A percentile compares a stretch with the other conserved stretches of the same genome.
These are phyloP conservation scores for Podospora sp. DNA, from an alignment of 495 filamentous ascomycete species.

Conservation along the genomic window DNA sequence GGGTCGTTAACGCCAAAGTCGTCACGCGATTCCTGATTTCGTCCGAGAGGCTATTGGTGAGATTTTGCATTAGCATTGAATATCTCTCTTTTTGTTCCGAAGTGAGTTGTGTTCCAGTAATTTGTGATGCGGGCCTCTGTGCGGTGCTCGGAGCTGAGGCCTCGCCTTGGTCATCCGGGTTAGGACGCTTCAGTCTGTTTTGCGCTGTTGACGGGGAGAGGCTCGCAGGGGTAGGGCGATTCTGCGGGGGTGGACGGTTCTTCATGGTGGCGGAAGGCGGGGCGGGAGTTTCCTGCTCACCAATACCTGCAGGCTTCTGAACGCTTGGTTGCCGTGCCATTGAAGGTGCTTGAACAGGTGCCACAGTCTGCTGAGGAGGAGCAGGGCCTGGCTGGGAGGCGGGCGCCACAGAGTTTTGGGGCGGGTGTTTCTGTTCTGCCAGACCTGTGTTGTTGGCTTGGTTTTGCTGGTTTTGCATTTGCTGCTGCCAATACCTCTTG, in stretches of 20 bases:
- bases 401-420: neutral
- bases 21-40: neutral
- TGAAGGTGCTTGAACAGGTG: neutral
- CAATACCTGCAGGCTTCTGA: neutral
- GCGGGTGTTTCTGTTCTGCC: slow-evolving; percentile 6
- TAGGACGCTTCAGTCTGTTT: slow-evolving; percentile 58
- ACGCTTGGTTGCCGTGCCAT: neutral
- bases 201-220: slow-evolving; percentile 28
- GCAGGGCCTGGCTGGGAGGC: neutral
- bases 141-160: neutral
- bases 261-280: slow-evolving; percentile 15
- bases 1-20: neutral
- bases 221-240: slow-evolving; percentile 19
- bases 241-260: slow-evolving; percentile 16
- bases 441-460: slow-evolving; percentile 8
- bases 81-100: slow-evolving; percentile 17
- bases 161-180: slow-evolving; percentile 56
- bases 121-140: slow-evolving; percentile 37
- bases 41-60: neutral
- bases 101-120: slow-evolving; percentile 47
- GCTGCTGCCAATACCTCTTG: slow-evolving; percentile 11
- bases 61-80: neutral
- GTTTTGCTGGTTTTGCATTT: neutral
- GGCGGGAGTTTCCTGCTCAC: neutral
- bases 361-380: neutral